phyloP scores from a whole-genome alignment of 495 filamentous ascomycete species.

The Hamigera avellanea region DNA sequence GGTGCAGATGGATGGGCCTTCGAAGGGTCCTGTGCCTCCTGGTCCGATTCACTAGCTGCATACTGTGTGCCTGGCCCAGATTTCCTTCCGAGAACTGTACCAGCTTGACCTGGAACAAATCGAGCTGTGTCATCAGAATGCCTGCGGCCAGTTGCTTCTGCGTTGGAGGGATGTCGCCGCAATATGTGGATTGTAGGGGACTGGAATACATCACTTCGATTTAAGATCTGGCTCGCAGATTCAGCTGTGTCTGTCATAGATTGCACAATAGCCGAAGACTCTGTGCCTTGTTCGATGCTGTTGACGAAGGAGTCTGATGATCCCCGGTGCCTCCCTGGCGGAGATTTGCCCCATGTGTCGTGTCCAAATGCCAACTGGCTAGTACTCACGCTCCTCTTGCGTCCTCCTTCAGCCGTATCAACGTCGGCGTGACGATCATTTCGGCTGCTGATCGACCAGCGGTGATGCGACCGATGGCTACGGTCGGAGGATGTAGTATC shows the following conservation, averaged over 20 bases:
- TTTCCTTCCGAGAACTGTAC: constrained; percentile 4
- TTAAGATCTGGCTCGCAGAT: constrained; percentile 84
- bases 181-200: constrained; percentile 58
- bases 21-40: constrained; percentile 12
- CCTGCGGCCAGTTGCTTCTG: constrained; percentile 15
- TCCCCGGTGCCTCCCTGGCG: constrained; percentile 42
- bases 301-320: constrained; percentile 71
- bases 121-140: constrained; percentile 33
- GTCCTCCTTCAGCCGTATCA: constrained; percentile 6
- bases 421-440: constrained; percentile 12
- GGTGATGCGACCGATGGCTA: constrained; percentile 14
- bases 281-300: constrained; percentile 56
- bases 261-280: constrained; percentile 57
- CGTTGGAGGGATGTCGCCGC: constrained; percentile 18
- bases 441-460: constrained; percentile 16
- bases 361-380: constrained; percentile 34
- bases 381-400: constrained; percentile 46
- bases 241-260: constrained; percentile 61
- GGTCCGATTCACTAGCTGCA: constrained; percentile 11
- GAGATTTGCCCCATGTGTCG: constrained; percentile 20
- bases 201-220: constrained; percentile 78
- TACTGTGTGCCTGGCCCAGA: constrained; percentile 8
- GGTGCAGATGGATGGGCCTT: constrained; percentile 32
- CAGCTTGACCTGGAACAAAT: constrained; percentile 13
- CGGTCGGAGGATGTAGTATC: constrained; percentile 7